Evolutionary conservation across 306 rosid species (phyloP).

Genomic region (Cicer bijugum): DNA sequence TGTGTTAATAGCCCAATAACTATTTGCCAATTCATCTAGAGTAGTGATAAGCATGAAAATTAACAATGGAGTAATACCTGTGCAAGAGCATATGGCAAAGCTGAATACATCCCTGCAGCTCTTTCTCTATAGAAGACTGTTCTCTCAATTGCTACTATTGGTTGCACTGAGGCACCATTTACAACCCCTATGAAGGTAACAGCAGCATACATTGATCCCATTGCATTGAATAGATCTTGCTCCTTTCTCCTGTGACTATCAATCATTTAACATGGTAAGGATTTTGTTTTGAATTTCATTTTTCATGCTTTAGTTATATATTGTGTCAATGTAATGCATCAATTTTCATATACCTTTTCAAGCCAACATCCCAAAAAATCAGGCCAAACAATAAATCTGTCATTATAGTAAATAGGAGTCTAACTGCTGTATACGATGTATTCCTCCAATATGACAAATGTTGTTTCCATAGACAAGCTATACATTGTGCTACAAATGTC

Average conservation of each 20-base stretch:
- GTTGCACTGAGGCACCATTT: slow-evolving; percentile 68
- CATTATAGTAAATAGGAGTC: slow-evolving; percentile 48
- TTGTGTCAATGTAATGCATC: background rate
- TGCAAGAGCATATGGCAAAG: slow-evolving; percentile 48
- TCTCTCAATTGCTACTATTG: slow-evolving; percentile 74
- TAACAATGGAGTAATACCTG: slow-evolving; percentile 21
- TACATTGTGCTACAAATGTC: slow-evolving; percentile 37
- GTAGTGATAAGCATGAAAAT: background rate
- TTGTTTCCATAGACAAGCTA: slow-evolving; percentile 54
- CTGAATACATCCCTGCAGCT: slow-evolving; percentile 85
- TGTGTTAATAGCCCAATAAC: too few relatives aligned
- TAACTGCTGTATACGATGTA: slow-evolving; percentile 50
- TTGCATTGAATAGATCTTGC: slow-evolving; percentile 73
- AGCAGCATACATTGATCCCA: slow-evolving; percentile 76
- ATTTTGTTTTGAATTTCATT: background rate
- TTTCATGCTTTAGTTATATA: background rate
- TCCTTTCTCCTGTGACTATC: slow-evolving; percentile 43
- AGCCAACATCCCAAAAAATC: slow-evolving; percentile 48
- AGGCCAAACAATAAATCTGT: slow-evolving; percentile 46
- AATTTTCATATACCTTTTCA: slow-evolving; percentile 39
- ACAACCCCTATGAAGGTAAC: slow-evolving; percentile 65
- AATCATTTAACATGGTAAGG: background rate
- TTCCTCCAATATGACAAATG: slow-evolving; percentile 56
- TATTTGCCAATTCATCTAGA: too few relatives aligned
- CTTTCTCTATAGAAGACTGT: slow-evolving; percentile 76